A percentile compares a stretch with the other conserved stretches of the same genome.
phyloP scores from a whole-genome alignment of 108 stramenopile genomes.

The Cyclostephanos invisitatus region DNA sequence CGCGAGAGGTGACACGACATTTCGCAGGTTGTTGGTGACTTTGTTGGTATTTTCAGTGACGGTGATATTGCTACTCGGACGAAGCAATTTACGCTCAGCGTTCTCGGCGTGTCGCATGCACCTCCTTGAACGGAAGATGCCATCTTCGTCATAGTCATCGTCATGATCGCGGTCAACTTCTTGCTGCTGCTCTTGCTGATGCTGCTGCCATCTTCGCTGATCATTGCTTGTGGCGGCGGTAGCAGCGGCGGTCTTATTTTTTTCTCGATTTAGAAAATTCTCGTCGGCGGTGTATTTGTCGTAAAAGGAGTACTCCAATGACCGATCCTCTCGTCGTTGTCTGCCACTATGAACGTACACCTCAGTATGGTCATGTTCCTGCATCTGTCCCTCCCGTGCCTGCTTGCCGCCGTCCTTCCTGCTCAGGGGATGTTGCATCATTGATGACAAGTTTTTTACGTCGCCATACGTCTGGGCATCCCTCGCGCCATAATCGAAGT shows the following conservation, averaged over 20 bases:
- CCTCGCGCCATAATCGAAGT: constrained; percentile 20
- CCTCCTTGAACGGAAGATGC: constrained; percentile 13
- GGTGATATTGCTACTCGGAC: constrained; percentile 37
- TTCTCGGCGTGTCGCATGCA: constrained; percentile 51
- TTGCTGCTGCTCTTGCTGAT: constrained; percentile 6
- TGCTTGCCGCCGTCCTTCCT: not conserved
- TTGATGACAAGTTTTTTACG: not conserved
- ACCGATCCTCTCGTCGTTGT: not conserved
- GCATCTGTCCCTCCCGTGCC: not conserved
- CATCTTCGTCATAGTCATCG: constrained; percentile 5
- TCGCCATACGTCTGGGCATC: not conserved
- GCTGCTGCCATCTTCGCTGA: not conserved
- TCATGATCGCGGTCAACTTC: constrained; percentile 16
- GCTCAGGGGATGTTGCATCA: constrained; percentile 6
- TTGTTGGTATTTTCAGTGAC: not conserved
- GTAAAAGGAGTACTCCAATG: not conserved
- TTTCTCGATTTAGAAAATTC: constrained; percentile 1
- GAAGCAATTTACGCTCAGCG: constrained; percentile 61
- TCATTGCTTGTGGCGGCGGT: not conserved
- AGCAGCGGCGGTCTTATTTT: not conserved
- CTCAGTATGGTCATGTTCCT: not conserved
- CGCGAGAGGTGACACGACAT: constrained; percentile 74
- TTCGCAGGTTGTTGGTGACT: constrained; percentile 25
- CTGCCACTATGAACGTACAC: not conserved
- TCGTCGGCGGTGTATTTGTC: not conserved